Conservation (phyloP, 441 rosid genomes). For the Eruca vesicaria region DNA sequence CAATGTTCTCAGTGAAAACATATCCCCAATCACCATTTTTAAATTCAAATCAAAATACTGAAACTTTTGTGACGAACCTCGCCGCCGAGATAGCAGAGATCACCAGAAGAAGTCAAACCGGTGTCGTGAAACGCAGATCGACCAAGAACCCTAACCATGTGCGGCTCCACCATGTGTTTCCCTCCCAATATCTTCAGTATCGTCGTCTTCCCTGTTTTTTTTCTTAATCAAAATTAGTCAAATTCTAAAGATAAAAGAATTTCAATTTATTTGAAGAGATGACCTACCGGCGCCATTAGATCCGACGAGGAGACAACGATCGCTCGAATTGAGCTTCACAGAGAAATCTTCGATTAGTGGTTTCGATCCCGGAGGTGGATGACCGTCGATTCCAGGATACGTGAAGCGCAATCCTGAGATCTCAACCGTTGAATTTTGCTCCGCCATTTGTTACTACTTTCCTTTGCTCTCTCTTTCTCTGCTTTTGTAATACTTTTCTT, state of each 20-base stretch:
- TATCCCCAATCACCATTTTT: too few relatives aligned
- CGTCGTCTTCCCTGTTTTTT: constrained; percentile 73
- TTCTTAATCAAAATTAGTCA: not conserved
- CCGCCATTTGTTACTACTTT: not conserved
- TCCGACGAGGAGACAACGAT: constrained; percentile 93
- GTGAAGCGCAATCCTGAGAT: constrained; percentile 80
- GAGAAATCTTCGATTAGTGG: constrained; percentile 73
- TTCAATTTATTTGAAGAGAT: not conserved
- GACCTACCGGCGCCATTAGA: constrained; percentile 87
- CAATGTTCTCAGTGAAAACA: too few relatives aligned
- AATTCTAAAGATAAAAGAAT: not conserved
- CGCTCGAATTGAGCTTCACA: constrained; percentile 56
- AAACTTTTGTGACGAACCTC: constrained; percentile 49
- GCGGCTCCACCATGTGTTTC: constrained; percentile 93
- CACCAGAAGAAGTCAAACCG: constrained; percentile 73
- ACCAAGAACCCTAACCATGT: constrained; percentile 84
- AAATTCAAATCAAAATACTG: constrained; percentile 36
- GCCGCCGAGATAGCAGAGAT: constrained; percentile 88
- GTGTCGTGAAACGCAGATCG: constrained; percentile 94
- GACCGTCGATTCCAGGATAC: constrained; percentile 93
- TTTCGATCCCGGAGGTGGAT: constrained; percentile 83
- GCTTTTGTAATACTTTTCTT: constrained; percentile 14
- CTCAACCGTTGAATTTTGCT: not conserved
- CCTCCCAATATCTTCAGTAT: constrained; percentile 92
- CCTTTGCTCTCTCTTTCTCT: not conserved